Evolutionary conservation across 108 stramenopile species (phyloP), one percentile per base, ranked within the genome.

Genomic region (Skeletonema potamos): DNA sequence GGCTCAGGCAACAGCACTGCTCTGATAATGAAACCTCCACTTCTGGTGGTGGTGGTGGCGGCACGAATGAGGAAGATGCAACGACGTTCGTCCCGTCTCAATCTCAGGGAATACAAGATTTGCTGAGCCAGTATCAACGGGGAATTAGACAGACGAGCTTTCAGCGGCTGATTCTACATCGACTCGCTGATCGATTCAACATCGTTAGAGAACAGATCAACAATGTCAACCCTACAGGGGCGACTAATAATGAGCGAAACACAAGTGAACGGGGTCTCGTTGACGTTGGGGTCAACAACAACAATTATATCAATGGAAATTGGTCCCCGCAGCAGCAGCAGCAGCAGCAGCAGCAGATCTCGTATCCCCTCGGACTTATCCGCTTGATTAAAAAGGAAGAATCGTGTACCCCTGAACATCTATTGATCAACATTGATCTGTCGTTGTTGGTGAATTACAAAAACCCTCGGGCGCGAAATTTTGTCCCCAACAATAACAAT

Each of bases 81-180:
- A 68, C 59, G 58, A 66, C 27, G 58, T 30, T 46, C 65, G 33
- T 27, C 20, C 54, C 72, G 4, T 60, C 69, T 58, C 32, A 43
- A 13, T 76, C 58, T 27, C 68, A 54, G 54, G 71, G 41, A 28
- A 29, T 79, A 56, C 72, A 68, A 60, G 77, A 84, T 55, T 18
- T 77, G 27, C 61, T 66, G 28, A 65, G 32, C 22, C 77, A 76
- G 37, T 84, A 79, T 22, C 64, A 68, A 33, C 67, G 68, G 9
- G 82, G 69, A 54, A 18, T 72, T 73, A 39, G 81, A 26, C 87
- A 87, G 64, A 92, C 93, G 17, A 85, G 83, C 48, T 97, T 96
- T 73, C 97, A 97, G 64, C 78, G 97, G 48, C 81, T 89, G 24
- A 71, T 94, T 57, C 56, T 94, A 41, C 95, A 97, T 80, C 94